Base-by-base conservation (phyloP, 2,329 filamentous ascomycete genomes). In the Boeremia exigua region DNA sequence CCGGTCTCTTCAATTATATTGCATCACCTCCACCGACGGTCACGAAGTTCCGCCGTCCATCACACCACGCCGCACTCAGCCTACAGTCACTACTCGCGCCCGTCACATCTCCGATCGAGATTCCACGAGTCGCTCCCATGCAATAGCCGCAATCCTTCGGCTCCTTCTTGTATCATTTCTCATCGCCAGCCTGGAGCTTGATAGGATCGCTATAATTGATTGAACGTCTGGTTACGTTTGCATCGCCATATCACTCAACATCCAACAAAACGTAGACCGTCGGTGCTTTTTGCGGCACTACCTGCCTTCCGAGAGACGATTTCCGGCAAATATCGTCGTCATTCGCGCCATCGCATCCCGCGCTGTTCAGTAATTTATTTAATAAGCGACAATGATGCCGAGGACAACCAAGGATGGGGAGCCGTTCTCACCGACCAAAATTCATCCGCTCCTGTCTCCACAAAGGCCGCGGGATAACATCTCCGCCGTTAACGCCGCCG, bases 381-480 rank as follows among this genome's bases (percentile, higher is more conserved):
- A 57, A 51, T 59, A 54, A 59, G 48, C 53, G 49, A 65, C 54
- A 38, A 72, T 72, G 66, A 65, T 70, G 54, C 51, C 62, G 43
- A 59, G 52, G 6, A 56, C 51, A 40, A 57, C 50, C 62, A 59
- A 58, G 51, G 58, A 62, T 65, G 70, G 65, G 66, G 70, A 71
- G 63, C 70, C 70, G 62, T 71, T 68, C 52, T 66, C 65, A 60
- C 67, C 72, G 59, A 69, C 69, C 39, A 70, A 67, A 59, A 63
- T 74, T 48, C 71, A 72, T 48, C 68, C 72, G 58, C 63, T 72
- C 30, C 56, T 71, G 56, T 74, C 72, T 62, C 72, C 73, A 67
- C 71, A 66, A 38, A 58, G 56, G 55, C 38, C 64, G 47, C 55
- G 60, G 48, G 58, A 56, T 50, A 64, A 59, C 62, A 71, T 65